A percentile compares a stretch with the other conserved stretches of the same genome.
Conservation (phyloP, 257 asterid species). For the Solanum etuberosum region DNA sequence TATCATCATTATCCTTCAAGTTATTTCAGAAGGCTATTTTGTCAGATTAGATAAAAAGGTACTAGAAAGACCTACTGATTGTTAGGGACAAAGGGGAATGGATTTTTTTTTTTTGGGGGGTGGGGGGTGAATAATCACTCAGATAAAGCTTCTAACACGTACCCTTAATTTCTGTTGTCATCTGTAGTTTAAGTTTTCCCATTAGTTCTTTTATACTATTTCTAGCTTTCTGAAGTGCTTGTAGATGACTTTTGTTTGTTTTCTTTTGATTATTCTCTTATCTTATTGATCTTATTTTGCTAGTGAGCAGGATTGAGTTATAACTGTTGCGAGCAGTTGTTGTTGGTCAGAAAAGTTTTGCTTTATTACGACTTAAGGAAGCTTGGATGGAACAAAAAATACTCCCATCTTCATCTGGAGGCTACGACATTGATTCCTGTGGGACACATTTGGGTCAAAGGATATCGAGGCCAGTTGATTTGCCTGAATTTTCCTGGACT, state of each 20-base stretch:
- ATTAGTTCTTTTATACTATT: neutral
- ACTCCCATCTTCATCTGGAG: slow-evolving; percentile 3
- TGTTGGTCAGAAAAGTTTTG: neutral
- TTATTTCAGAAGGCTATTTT: neutral
- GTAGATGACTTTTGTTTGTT: neutral
- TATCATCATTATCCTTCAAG: neutral
- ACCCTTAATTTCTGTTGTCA: neutral
- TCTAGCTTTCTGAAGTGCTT: neutral
- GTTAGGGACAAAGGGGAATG: neutral
- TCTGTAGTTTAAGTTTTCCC: neutral
- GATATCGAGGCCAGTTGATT: neutral
- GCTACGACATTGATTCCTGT: neutral
- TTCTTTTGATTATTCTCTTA: neutral
- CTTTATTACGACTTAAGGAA: neutral
- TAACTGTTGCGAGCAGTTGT: neutral
- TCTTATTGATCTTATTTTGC: neutral
- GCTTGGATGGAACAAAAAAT: slow-evolving; percentile 2
- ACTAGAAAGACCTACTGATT: neutral
- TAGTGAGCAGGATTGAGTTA: neutral
- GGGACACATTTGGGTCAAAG: neutral
- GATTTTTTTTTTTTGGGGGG: neutral
- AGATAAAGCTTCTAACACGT: neutral
- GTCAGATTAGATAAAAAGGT: neutral
- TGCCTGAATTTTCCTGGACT: neutral
- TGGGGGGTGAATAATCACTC: neutral